Conservation (phyloP, 164 flowering plant species). For the Umbilicus rupestris region DNA sequence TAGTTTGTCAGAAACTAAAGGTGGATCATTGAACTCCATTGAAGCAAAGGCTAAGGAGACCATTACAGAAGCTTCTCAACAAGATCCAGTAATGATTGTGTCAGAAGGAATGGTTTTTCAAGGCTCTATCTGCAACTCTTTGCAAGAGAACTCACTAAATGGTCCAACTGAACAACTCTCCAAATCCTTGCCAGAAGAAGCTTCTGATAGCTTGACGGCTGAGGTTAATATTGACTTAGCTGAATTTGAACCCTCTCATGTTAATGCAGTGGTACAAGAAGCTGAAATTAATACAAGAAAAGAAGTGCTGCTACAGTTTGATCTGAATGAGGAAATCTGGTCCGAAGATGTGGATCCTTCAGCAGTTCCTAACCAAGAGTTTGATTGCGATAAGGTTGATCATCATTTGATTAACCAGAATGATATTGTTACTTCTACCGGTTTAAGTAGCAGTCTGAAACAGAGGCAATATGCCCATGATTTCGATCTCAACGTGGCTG, state of each 20-base stretch:
- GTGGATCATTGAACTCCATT: slow-evolving; percentile 15
- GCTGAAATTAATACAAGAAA: slow-evolving; percentile 26
- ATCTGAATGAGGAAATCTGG: slow-evolving; percentile 49
- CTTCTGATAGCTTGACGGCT: slow-evolving; percentile 16
- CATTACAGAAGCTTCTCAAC: slow-evolving; percentile 59
- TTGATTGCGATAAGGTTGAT: slow-evolving; percentile 67
- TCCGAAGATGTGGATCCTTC: slow-evolving; percentile 47
- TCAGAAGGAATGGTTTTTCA: slow-evolving; percentile 46
- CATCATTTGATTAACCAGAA: slow-evolving; percentile 26
- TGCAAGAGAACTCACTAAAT: slow-evolving; percentile 41
- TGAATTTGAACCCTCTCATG: slow-evolving; percentile 35
- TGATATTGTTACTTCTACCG: slow-evolving; percentile 30
- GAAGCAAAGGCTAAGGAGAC: slow-evolving; percentile 16
- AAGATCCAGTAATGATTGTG: slow-evolving; percentile 73
- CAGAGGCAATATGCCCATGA: slow-evolving; percentile 35
- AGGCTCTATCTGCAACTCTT: slow-evolving; percentile 48
- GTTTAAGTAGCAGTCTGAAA: slow-evolving; percentile 27
- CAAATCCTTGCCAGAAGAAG: slow-evolving; percentile 22
- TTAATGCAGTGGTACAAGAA: slow-evolving; percentile 40
- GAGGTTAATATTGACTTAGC: slow-evolving; percentile 20
- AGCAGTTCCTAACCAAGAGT: slow-evolving; percentile 35
- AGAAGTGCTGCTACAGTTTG: slow-evolving; percentile 35
- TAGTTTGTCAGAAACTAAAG: slow-evolving; percentile 14
- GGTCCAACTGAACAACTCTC: slow-evolving; percentile 21
- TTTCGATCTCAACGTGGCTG: slow-evolving; percentile 74